These are phyloP conservation scores for Aspergillus novoparasiticus DNA, from an alignment of 2,329 filamentous ascomycete genomes.

Conservation along the genomic window DNA sequence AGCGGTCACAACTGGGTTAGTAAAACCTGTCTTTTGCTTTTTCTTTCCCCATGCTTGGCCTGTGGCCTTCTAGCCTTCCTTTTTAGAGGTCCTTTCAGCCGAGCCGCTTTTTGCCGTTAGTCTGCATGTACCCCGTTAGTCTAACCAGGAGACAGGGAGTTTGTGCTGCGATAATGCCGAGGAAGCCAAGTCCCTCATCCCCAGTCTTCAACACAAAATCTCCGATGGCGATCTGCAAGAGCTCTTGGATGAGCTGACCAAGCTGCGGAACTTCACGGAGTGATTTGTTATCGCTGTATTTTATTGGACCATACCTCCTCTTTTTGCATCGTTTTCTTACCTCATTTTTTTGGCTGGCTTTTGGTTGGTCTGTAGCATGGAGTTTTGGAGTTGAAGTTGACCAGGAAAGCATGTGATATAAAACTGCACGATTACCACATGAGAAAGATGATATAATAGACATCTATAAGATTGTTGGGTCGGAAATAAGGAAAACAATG, in stretches of 20 bases:
- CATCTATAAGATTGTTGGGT: background rate
- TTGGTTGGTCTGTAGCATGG: slow-evolving; percentile 25
- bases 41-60: background rate
- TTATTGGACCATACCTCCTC: slow-evolving; percentile 8
- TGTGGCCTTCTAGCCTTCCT: background rate
- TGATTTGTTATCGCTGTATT: slow-evolving; percentile 18
- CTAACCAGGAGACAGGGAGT: slow-evolving; percentile 62
- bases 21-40: slow-evolving; percentile 16
- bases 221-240: slow-evolving; percentile 84
- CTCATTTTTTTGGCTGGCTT: background rate
- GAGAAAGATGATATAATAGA: background rate
- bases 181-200: slow-evolving; percentile 95
- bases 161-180: slow-evolving; percentile 90
- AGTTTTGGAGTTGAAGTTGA: slow-evolving; percentile 27
- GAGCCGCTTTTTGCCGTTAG: background rate
- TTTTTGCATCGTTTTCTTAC: background rate
- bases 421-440: background rate
- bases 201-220: slow-evolving; percentile 86
- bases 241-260: slow-evolving; percentile 86
- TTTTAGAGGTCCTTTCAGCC: background rate
- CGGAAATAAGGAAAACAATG: background rate
- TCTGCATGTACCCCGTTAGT: slow-evolving; percentile 9
- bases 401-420: background rate
- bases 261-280: slow-evolving; percentile 62
- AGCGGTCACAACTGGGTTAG: slow-evolving; percentile 86